These are phyloP conservation scores for Hypoxylon sp. DNA, from an alignment of 2,329 filamentous ascomycete genomes.

Conservation along the genomic window DNA sequence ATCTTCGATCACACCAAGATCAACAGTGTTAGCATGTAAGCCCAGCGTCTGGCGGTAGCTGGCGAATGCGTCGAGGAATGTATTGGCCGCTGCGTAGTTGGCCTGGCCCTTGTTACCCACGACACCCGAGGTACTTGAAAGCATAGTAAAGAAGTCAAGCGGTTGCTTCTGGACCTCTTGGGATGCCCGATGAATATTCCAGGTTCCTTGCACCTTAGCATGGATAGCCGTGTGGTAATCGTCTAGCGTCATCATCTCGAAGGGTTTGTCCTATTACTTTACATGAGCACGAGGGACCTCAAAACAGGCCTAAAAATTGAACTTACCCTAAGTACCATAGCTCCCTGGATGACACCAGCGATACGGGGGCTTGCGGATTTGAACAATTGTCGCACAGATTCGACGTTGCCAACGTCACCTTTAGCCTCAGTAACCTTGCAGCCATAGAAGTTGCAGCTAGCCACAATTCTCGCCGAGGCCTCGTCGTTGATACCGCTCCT, in stretches of 20 bases:
- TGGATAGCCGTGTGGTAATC: conserved; percentile 52
- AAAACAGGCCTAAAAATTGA: not conserved
- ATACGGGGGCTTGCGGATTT: conserved; percentile 27
- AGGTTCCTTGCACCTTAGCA: conserved; percentile 57
- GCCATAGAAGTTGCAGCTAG: conserved; percentile 9
- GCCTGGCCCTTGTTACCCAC: conserved; percentile 57
- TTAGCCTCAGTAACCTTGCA: conserved; percentile 8
- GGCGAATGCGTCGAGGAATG: conserved; percentile 59
- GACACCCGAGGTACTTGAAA: conserved; percentile 56
- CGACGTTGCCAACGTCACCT: conserved; percentile 43
- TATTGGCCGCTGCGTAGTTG: conserved; percentile 61
- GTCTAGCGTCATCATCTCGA: conserved; percentile 52
- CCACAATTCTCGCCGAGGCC: conserved; percentile 4
- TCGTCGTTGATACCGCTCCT: conserved; percentile 18
- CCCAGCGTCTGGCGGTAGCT: conserved; percentile 54
- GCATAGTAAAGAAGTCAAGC: conserved; percentile 58
- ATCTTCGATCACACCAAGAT: conserved; percentile 58
- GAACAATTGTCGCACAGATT: conserved; percentile 32
- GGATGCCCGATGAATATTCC: conserved; percentile 55
- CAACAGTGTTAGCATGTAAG: conserved; percentile 55
- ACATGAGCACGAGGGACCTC: not conserved
- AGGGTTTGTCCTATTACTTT: conserved; percentile 43
- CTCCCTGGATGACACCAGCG: conserved; percentile 52
- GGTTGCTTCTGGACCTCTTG: conserved; percentile 30
- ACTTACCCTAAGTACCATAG: conserved; percentile 52